A percentile compares a stretch with the other conserved stretches of the same genome.
These are phyloP conservation scores for Sordariomycetes sp. DNA, from an alignment of 2,329 filamentous ascomycete species.

Conservation along the genomic window DNA sequence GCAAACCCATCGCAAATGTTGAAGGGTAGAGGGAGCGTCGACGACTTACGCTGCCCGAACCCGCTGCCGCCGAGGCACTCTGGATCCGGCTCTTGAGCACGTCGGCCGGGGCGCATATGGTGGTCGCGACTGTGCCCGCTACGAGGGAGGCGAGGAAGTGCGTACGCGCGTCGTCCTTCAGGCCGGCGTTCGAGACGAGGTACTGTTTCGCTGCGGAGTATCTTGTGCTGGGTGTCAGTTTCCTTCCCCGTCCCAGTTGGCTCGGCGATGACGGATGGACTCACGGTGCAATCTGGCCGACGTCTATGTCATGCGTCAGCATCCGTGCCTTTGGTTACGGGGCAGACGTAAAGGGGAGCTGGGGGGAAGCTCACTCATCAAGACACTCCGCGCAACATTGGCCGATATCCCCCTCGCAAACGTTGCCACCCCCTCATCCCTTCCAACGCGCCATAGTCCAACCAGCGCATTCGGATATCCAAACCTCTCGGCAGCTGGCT, in stretches of 20 bases:
- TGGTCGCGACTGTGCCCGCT: conserved; percentile 31
- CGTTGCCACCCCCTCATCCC: conserved; percentile 23
- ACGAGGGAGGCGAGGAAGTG: conserved; percentile 24
- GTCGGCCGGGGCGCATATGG: conserved; percentile 28
- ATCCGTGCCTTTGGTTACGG: too few species aligned
- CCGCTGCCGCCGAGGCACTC: conserved; percentile 10
- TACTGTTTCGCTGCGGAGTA: conserved; percentile 21
- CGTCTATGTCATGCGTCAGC: conserved; percentile 16
- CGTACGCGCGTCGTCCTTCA: conserved; percentile 24
- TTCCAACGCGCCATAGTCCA: conserved; percentile 17
- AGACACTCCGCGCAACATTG: conserved; percentile 25
- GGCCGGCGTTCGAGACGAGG: conserved; percentile 12
- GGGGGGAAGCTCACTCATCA: conserved; percentile 21
- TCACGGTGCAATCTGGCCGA: conserved; percentile 29
- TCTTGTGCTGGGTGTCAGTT: conserved; percentile 8
- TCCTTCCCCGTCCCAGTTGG: not conserved
- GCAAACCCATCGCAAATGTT: not conserved
- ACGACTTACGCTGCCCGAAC: not conserved
- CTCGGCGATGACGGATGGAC: conserved; percentile 3
- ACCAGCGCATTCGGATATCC: conserved; percentile 22
- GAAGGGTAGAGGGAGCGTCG: not conserved
- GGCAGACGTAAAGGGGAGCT: too few species aligned
- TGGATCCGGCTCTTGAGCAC: conserved; percentile 30
- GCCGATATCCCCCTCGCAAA: conserved; percentile 24
- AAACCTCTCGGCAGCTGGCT: conserved; percentile 19